Percentiles rank a stretch among this genome's conserved stretches.
phyloP scores from a whole-genome alignment of 768 basidiomycete species.

The Lanmaoa rubissima region DNA sequence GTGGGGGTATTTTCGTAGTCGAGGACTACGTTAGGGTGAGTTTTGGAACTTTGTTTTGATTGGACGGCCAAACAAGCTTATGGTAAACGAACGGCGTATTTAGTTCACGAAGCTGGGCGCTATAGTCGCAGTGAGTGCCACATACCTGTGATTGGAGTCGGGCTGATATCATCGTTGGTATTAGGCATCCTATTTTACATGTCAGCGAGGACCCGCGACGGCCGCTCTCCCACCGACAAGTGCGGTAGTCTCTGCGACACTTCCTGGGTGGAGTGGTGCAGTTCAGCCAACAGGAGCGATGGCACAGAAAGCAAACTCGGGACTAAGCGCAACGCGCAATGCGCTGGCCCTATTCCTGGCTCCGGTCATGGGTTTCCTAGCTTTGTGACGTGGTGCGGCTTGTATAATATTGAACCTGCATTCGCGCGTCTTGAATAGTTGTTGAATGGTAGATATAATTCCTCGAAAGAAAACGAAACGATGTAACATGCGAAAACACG shows the following conservation, averaged over 20 bases:
- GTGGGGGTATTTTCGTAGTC: conserved; percentile 57
- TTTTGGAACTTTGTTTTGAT: not conserved
- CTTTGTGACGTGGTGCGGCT: conserved; percentile 14
- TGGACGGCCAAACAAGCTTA: not conserved
- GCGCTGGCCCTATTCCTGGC: conserved; percentile 24
- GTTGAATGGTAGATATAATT: conserved; percentile 19
- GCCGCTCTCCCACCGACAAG: conserved; percentile 55
- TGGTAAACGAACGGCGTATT: not conserved
- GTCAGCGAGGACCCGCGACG: conserved; percentile 64
- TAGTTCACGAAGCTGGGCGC: conserved; percentile 56
- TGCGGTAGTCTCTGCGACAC: conserved; percentile 64
- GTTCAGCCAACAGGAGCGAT: conserved; percentile 11
- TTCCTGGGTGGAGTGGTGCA: conserved; percentile 31
- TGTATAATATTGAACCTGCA: not conserved
- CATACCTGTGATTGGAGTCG: not conserved
- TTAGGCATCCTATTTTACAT: conserved; percentile 70
- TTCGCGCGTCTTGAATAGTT: not conserved
- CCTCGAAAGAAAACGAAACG: conserved; percentile 10
- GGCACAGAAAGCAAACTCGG: conserved; percentile 25
- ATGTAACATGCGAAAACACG: conserved; percentile 10
- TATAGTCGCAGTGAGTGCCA: conserved; percentile 54
- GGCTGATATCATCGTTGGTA: conserved; percentile 5
- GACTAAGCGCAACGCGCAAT: conserved; percentile 18
- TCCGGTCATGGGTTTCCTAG: conserved; percentile 29
- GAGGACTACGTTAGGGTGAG: conserved; percentile 54